Evolutionary conservation across 1,284 basidiomycete species (phyloP).

Genomic region (Amylostereum chailletii): DNA sequence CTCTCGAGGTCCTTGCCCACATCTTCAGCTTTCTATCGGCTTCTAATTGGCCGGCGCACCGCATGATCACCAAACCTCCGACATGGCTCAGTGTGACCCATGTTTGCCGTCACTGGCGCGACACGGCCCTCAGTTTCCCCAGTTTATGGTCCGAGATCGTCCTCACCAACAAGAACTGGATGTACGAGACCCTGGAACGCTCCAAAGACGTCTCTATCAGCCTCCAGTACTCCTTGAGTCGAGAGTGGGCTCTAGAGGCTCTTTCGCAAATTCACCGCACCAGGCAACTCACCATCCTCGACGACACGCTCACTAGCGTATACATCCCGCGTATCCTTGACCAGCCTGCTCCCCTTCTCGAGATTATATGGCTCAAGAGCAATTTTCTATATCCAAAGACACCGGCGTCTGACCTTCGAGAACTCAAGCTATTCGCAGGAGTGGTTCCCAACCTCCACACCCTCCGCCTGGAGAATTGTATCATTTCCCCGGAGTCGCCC

Average conservation of each 20-base stretch:
- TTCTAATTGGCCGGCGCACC: conserved; percentile 6
- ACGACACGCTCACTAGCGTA: not conserved
- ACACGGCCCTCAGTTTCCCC: conserved; percentile 6
- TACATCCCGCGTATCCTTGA: no score
- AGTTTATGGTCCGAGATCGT: conserved; percentile 9
- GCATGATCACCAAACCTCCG: conserved; percentile 5
- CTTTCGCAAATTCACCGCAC: conserved; percentile 2
- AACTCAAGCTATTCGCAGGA: conserved; percentile 4
- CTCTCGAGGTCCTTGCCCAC: conserved; percentile 8
- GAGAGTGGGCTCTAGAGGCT: not conserved
- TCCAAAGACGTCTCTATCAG: conserved; percentile 6
- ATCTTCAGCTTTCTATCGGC: conserved; percentile 9
- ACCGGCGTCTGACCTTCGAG: no score
- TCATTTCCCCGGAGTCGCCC: conserved; percentile 7
- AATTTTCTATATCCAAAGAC: no score
- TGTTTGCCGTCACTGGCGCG: conserved; percentile 10
- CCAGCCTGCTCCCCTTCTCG: no score
- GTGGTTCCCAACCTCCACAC: conserved; percentile 4
- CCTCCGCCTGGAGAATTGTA: conserved; percentile 6
- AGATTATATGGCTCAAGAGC: no score
- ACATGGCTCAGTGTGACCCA: conserved; percentile 8
- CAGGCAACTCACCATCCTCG: conserved; percentile 4
- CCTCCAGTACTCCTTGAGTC: not conserved
- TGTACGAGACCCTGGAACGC: conserved; percentile 9
- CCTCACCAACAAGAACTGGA: conserved; percentile 7